These are phyloP conservation scores for Xylaria intraflava DNA, from an alignment of 495 filamentous ascomycete genomes.

Conservation along the genomic window DNA sequence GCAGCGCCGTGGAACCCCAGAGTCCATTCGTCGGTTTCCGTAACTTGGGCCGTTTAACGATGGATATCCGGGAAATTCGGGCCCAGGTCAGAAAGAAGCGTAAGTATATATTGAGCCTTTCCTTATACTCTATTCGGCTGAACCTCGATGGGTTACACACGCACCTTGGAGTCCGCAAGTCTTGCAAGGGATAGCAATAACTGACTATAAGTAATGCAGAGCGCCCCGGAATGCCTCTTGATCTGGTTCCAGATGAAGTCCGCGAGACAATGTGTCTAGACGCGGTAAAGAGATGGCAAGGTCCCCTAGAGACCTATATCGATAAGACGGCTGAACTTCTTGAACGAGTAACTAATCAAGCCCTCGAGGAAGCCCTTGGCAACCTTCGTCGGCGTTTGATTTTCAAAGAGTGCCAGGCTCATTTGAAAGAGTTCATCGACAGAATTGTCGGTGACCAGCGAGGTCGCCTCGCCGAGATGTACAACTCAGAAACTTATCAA, in stretches of 20 bases:
- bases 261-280: constrained; percentile 34
- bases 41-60: constrained; percentile 16
- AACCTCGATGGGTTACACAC: background rate
- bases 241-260: constrained; percentile 35
- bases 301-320: constrained; percentile 29
- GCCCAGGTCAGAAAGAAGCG: constrained; percentile 30
- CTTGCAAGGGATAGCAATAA: background rate
- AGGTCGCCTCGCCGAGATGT: constrained; percentile 26
- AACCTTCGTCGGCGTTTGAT: constrained; percentile 33
- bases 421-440: constrained; percentile 32
- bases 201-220: background rate
- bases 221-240: constrained; percentile 37
- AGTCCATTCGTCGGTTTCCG: constrained; percentile 17
- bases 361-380: constrained; percentile 30
- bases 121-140: background rate
- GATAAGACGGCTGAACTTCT: constrained; percentile 30
- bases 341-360: constrained; percentile 19
- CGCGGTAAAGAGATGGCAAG: constrained; percentile 32
- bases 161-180: background rate
- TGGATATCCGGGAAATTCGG: constrained; percentile 32
- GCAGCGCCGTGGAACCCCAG: constrained; percentile 3
- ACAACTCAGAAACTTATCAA: constrained; percentile 33
- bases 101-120: background rate
- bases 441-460: constrained; percentile 19
- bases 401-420: constrained; percentile 28